Evolutionary conservation across 768 basidiomycete genomes (phyloP).

Genomic region (Tephrocybe rancida): DNA sequence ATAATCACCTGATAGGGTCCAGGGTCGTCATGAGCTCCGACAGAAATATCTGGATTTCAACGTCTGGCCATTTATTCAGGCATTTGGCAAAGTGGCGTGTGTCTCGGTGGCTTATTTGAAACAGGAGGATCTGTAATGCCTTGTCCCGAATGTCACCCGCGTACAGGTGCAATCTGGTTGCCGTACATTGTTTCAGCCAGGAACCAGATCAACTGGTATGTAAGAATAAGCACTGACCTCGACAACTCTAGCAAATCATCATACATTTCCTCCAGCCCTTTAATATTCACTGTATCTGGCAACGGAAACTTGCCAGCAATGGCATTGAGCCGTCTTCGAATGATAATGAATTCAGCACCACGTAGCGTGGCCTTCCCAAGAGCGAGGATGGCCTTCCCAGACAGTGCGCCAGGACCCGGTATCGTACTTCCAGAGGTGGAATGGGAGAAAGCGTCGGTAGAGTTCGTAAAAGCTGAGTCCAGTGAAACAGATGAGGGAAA

Average conservation of each 20-base stretch:
- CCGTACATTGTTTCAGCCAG: no score
- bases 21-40: constrained; percentile 4
- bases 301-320: constrained; percentile 14
- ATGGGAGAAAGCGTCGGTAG: not conserved
- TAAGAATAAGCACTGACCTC: constrained; percentile 18
- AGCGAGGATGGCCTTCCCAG: constrained; percentile 28
- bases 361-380: constrained; percentile 27
- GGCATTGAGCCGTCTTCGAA: constrained; percentile 17
- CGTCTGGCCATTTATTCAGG: constrained; percentile 8
- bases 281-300: constrained; percentile 7
- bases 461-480: no score
- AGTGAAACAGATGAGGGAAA: not conserved
- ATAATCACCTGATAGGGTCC: constrained; percentile 10
- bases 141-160: not conserved
- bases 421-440: constrained; percentile 15
- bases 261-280: constrained; percentile 21
- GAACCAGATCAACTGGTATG: no score
- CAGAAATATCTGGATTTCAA: constrained; percentile 13
- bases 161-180: constrained; percentile 8
- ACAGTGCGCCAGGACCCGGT: constrained; percentile 24
- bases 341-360: constrained; percentile 25
- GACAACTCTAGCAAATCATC: constrained; percentile 29
- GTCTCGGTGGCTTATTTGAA: constrained; percentile 11
- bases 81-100: constrained; percentile 5
- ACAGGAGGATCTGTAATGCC: constrained; percentile 10